Base-by-base conservation (phyloP, 2,329 filamentous ascomycete species). In the Microthyrium microscopicum region DNA sequence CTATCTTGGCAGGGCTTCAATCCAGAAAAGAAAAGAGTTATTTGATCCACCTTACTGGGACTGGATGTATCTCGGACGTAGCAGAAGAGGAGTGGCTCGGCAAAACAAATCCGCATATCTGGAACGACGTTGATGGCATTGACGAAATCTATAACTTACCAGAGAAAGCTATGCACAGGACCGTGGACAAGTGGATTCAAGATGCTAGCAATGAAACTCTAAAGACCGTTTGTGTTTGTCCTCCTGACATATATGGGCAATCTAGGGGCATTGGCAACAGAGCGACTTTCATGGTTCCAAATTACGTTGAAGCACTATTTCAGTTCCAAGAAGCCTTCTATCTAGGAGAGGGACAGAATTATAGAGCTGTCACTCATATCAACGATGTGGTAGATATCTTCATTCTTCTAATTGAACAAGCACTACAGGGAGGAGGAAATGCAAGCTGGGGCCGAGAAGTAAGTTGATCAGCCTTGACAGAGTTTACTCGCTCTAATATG, bases 11-110 rank as follows among this genome's bases (percentile, higher is more conserved):
- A 9, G 26, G 26, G 7, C 7, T 15, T 8, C 11, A 9, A 9
- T 9, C 7, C 17, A 9, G 7, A 15, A 25, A 25, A 13, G 22
- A 25, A 8, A 29, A 29, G 13, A 9, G 8, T 7, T 29, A 12
- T 29, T 29, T 12, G 9, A 29, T 29, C 26, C 26, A 29, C 13
- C 26, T 29, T 9, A 29, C 11, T 29, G 26, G 26, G 8, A 29
- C 26, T 7, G 26, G 26, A 12, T 12, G 12, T 17, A 9, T 29
- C 8, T 7, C 26, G 7, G 26, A 29, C 13, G 12, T 29, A 12
- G 15, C 8, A 7, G 13, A 29, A 9, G 8, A 8, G 26, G 26
- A 8, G 15, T 9, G 15, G 8, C 7, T 9, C 9, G 26, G 26
- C 11, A 8, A 16, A 8, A 9, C 17, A 16, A 29, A 16, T 16